A percentile compares a stretch with the other conserved stretches of the same genome.
phyloP scores from a whole-genome alignment of 169 alveolate species.

The Babesia sp. region DNA sequence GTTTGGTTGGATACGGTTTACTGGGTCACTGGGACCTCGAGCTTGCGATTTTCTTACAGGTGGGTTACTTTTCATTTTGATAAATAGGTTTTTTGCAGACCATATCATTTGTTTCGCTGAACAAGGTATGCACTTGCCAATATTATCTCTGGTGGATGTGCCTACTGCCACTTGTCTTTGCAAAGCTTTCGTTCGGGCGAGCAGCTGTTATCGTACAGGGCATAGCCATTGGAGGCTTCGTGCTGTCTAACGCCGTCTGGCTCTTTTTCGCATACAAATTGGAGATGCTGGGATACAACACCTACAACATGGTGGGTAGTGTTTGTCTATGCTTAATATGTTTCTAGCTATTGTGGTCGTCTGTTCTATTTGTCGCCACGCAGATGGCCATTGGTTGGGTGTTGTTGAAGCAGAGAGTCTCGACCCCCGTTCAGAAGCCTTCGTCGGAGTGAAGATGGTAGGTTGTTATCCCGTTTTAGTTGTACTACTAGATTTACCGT shows the following conservation, averaged over 20 bases:
- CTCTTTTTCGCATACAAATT: conserved; percentile 45
- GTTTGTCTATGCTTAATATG: background rate
- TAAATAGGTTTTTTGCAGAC: conserved; percentile 22
- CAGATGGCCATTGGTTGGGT: conserved; percentile 61
- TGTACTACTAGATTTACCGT: too few species aligned
- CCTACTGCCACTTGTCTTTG: conserved; percentile 55
- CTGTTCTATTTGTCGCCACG: conserved; percentile 28
- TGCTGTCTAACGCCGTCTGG: conserved; percentile 45
- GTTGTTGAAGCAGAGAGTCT: background rate
- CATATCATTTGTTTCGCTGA: conserved; percentile 56
- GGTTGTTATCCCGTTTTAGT: too few species aligned
- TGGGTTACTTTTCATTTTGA: background rate
- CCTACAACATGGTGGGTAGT: conserved; percentile 29
- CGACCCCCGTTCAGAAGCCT: background rate
- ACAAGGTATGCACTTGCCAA: conserved; percentile 66
- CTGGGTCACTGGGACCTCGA: conserved; percentile 45
- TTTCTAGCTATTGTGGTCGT: conserved; percentile 42
- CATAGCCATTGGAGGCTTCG: background rate
- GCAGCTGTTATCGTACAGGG: background rate
- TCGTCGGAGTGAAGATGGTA: background rate
- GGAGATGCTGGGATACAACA: conserved; percentile 56
- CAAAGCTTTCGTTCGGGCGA: background rate
- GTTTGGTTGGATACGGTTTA: conserved; percentile 37
- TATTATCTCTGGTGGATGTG: conserved; percentile 69
- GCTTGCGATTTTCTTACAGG: conserved; percentile 56